Evolutionary conservation across 2,329 filamentous ascomycete genomes (phyloP), one percentile per base, ranked within the genome.

Genomic region (Monosporascus sp.): DNA sequence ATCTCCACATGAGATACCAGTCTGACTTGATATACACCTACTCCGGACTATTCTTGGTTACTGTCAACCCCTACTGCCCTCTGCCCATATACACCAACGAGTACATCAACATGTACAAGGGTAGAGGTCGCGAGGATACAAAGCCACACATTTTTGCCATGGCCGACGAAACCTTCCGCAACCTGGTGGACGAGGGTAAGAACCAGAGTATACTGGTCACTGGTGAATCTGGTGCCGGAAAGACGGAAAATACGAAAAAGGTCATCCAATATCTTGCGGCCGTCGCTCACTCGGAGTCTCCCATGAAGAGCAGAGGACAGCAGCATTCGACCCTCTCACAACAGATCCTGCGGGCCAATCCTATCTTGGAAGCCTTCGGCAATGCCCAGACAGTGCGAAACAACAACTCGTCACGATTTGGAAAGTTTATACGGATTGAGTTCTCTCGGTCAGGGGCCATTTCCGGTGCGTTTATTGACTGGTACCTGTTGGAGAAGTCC

Each of bases 181-280:
- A 96, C 65, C 76, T 99, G 35, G 90, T 99, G 0, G 92, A 97
- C 50, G 94, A 97, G 70, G 92, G 92, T 41, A 81, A 91, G 60
- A 97, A 99, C 63, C 94, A 99, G 72, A 97, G 93, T 65, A 99
- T 99, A 63, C 78, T 99, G 50, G 95, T 99, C 22, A 99, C 94
- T 3, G 94, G 94, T 72, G 94, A 99, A 74, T 99, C 94, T 18
- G 94, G 94, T 67, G 94, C 94, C 37, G 94, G 94, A 62, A 99
- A 99, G 75, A 99, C 94, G 0, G 94, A 99, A 69, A 99, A 99
- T 68, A 99, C 94, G 17, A 99, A 99, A 68, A 99, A 99, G 70
- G 94, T 99, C 61, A 99, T 99, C 52, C 95, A 99, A 65, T 99
- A 99, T 66, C 83, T 99, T 44, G 94, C 94, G 15, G 91, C 94